These are phyloP conservation scores for Acacia crassicarpa DNA, from an alignment of 306 rosid genomes.

Conservation along the genomic window DNA sequence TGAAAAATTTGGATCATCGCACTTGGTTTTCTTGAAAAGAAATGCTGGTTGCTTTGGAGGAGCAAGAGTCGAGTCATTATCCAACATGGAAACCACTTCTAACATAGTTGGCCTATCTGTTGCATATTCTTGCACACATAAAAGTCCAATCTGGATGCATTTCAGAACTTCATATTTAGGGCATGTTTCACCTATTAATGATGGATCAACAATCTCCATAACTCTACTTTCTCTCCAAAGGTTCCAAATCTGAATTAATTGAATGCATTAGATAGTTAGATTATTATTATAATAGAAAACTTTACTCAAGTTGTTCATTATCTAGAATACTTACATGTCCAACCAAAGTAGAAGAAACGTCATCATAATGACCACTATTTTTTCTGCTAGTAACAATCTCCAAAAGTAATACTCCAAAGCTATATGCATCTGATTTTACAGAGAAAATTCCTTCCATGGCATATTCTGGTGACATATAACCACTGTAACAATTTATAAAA, in stretches of 20 bases:
- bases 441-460: not conserved
- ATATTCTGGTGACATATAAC: not conserved
- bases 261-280: not conserved
- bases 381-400: slow-evolving; percentile 58
- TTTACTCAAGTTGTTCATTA: slow-evolving; percentile 1
- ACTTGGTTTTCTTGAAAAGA: not conserved
- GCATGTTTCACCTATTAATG: no score
- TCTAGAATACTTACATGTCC: slow-evolving; percentile 56
- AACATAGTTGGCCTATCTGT: not conserved
- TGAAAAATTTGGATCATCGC: not conserved
- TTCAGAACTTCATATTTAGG: not conserved
- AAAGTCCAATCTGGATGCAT: not conserved
- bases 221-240: no score
- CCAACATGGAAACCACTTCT: not conserved
- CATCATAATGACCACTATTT: slow-evolving; percentile 40
- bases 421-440: slow-evolving; percentile 22
- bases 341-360: slow-evolving; percentile 45
- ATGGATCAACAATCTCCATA: no score
- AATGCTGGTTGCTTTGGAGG: not conserved
- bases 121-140: not conserved
- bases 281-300: not conserved
- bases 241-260: slow-evolving; percentile 39
- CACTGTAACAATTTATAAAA: slow-evolving; percentile 44
- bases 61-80: not conserved
- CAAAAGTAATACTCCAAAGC: slow-evolving; percentile 35